These are phyloP conservation scores for Ascoidea asiatica DNA, from an alignment of 805 yeast genomes.

Conservation along the genomic window DNA sequence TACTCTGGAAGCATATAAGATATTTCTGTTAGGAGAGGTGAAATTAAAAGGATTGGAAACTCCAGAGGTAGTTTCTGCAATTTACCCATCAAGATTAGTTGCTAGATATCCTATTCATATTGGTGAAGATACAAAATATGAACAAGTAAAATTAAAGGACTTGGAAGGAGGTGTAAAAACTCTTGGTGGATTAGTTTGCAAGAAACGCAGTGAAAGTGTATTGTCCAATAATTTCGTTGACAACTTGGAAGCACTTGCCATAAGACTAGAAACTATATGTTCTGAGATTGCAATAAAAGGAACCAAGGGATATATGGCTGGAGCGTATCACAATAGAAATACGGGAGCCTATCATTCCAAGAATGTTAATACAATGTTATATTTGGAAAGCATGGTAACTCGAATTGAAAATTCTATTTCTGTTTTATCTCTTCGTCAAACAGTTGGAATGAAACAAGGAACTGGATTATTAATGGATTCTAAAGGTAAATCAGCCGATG, in stretches of 20 bases:
- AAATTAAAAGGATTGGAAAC: conserved; percentile 88
- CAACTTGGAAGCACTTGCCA: conserved; percentile 35
- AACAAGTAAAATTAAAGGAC: neutral
- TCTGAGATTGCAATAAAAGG: conserved; percentile 27
- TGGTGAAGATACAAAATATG: conserved; percentile 18
- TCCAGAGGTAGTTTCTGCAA: conserved; percentile 71
- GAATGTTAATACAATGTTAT: conserved; percentile 32
- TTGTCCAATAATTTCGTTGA: conserved; percentile 23
- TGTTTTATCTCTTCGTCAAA: conserved; percentile 28
- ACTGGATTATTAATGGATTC: neutral
- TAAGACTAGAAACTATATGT: conserved; percentile 43
- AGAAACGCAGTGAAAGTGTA: too few species aligned
- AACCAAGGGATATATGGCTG: conserved; percentile 1
- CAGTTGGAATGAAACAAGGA: neutral
- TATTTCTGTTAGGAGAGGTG: conserved; percentile 64
- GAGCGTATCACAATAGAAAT: neutral
- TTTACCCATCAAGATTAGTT: conserved; percentile 52
- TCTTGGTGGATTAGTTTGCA: too few species aligned
- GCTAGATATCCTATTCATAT: conserved; percentile 38
- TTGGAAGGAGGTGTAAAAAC: conserved; percentile 15
- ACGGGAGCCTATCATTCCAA: conserved; percentile 7
- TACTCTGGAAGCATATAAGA: conserved; percentile 53
- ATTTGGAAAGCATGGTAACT: conserved; percentile 51
- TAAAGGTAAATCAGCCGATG: neutral
- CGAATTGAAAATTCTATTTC: conserved; percentile 53